Conservation (phyloP, 2,329 filamentous ascomycete genomes). For the Talaromyces rugulosus region DNA sequence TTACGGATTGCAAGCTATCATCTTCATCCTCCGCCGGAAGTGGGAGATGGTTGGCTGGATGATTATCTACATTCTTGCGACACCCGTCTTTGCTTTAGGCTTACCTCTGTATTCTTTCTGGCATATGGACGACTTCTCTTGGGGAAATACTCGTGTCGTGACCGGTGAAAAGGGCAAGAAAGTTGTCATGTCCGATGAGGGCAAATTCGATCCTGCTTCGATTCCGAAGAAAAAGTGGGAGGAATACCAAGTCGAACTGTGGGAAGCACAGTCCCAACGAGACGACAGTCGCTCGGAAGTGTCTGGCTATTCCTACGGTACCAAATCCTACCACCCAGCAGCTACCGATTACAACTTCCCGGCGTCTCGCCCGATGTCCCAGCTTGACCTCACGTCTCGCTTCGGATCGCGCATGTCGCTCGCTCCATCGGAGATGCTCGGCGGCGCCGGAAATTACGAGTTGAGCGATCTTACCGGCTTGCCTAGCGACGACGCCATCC, state of each 20-base stretch:
- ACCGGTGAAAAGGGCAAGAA: conserved; percentile 91
- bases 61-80: conserved; percentile 87
- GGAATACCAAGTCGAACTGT: conserved; percentile 95
- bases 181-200: conserved; percentile 90
- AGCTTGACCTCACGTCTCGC: conserved; percentile 52
- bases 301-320: conserved; percentile 92
- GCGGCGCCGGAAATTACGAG: conserved; percentile 61
- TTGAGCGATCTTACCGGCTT: conserved; percentile 70
- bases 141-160: conserved; percentile 97
- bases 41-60: conserved; percentile 99
- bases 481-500: conserved; percentile 81
- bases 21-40: conserved; percentile 93
- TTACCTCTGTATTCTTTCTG: conserved; percentile 95
- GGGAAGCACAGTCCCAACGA: conserved; percentile 85
- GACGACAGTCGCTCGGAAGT: conserved; percentile 75
- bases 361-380: conserved; percentile 57
- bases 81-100: conserved; percentile 86
- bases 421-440: conserved; percentile 67
- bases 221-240: conserved; percentile 99
- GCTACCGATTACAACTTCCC: conserved; percentile 70
- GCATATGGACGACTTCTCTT: conserved; percentile 99
- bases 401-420: conserved; percentile 72
- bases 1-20: conserved; percentile 93
- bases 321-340: conserved; percentile 64
- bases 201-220: conserved; percentile 88